Evolutionary conservation across 306 rosid species (phyloP), one percentile per base, ranked within the genome.

Genomic region (Mimosa pudica): DNA sequence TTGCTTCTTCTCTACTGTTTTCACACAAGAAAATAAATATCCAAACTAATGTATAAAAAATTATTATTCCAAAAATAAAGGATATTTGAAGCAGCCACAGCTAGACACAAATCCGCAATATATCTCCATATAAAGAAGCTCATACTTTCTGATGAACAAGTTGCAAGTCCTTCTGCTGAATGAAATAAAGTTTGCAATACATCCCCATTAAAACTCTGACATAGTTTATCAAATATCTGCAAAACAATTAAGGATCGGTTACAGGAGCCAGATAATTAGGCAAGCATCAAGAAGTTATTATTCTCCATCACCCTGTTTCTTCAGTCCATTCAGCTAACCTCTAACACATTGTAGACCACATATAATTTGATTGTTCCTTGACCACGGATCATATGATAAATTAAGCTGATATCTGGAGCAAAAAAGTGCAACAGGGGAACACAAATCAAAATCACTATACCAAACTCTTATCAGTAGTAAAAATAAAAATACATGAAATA

Each of bases 351-450:
- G 90, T 95, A 95, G 78, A 95, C 99, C 80, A 93, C 98, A 65
- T 95, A 95, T 46, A 95, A 64, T 87, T 95, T 95, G 81, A 95
- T 86, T 77, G 98, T 95, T 84, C 99, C 98, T 87, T 95, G 96
- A 87, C 99, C 98, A 45, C 98, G 98, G 77, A 95, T 95, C 96
- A 95, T 95, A 89, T 95, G 99, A 90, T 95, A 95, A 84, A 95
- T 95, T 87, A 95, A 91, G 87, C 98, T 95, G 90, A 95, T 95
- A 84, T 95, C 98, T 95, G 88, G 73, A 73, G 71, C 72, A 80
- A 81, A 76, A 46, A 45, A 45, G 75, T 65, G 74, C 71, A 46
- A 49, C 73, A 54, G 38, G 69, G 67, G 42, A 2, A 45, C 69
- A 68, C 35, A 74, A 46, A 62, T 46, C 57, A 76, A 78, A 81